Conservation (phyloP, 2,329 filamentous ascomycete genomes). For the Ilyonectria sp. region DNA sequence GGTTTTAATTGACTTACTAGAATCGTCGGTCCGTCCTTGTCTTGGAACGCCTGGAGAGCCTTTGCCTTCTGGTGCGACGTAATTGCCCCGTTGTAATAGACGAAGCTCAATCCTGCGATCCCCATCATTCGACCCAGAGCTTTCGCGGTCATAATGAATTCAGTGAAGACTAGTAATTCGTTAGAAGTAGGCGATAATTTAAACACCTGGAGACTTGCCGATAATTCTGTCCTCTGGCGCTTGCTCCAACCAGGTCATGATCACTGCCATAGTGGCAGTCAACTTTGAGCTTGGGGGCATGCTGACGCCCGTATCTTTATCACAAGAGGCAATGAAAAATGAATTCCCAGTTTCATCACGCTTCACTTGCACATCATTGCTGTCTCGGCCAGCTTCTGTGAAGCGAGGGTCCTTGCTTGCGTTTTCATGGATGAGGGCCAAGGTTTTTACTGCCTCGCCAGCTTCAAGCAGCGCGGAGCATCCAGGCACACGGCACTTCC, state of each 20-base stretch:
- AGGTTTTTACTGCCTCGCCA: conserved; percentile 17
- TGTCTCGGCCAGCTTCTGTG: conserved; percentile 46
- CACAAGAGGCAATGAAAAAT: conserved; percentile 45
- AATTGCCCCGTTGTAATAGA: conserved; percentile 56
- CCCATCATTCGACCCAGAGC: conserved; percentile 56
- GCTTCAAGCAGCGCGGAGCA: background rate
- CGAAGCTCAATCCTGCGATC: conserved; percentile 49
- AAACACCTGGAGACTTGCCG: conserved; percentile 42
- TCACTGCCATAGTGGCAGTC: conserved; percentile 49
- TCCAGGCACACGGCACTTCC: background rate
- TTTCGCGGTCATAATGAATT: conserved; percentile 52
- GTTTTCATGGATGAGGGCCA: background rate
- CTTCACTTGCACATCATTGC: conserved; percentile 27
- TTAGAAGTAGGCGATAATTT: background rate
- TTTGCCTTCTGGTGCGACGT: conserved; percentile 15
- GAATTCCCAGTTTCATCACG: conserved; percentile 18
- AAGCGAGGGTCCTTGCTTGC: rapidly evolving
- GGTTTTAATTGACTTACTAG: conserved; percentile 53
- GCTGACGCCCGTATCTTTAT: background rate
- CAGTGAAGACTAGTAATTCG: conserved; percentile 51
- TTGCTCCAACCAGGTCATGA: conserved; percentile 51
- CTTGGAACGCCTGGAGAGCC: conserved; percentile 46
- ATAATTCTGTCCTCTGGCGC: conserved; percentile 58
- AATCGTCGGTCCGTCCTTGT: conserved; percentile 40
- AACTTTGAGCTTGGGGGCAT: conserved; percentile 52